These are phyloP conservation scores for Gomphus bonarii DNA, from an alignment of 1,284 basidiomycete species.

Conservation along the genomic window DNA sequence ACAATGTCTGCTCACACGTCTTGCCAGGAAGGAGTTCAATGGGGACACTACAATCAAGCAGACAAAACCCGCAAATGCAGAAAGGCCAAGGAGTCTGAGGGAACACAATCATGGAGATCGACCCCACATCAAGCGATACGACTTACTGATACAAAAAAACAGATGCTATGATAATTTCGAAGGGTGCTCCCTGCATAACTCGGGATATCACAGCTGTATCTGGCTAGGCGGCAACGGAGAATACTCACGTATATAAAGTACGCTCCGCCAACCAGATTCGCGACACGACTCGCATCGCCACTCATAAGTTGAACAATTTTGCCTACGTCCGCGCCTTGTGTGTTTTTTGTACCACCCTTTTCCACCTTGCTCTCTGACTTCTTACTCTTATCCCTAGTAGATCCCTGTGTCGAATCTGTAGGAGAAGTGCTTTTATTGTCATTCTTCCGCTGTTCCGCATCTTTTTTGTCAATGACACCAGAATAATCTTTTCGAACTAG, in stretches of 20 bases:
- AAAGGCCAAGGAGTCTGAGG: constrained; percentile 68
- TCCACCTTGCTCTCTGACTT: constrained; percentile 17
- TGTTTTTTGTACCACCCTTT: constrained; percentile 40
- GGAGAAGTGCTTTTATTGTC: not conserved
- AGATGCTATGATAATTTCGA: constrained; percentile 72
- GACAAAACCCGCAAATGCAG: constrained; percentile 79
- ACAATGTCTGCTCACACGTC: constrained; percentile 28
- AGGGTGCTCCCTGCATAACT: constrained; percentile 42
- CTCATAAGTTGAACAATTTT: constrained; percentile 78
- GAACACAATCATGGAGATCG: not conserved
- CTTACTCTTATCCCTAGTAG: not conserved
- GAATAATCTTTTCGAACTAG: constrained; percentile 78
- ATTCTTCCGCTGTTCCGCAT: constrained; percentile 29
- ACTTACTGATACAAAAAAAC: constrained; percentile 72
- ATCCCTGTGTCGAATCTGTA: not conserved
- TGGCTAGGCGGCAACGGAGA: not conserved
- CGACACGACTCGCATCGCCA: constrained; percentile 21
- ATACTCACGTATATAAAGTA: constrained; percentile 11
- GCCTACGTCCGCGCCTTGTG: constrained; percentile 60
- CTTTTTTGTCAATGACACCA: constrained; percentile 51
- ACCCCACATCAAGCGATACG: not conserved
- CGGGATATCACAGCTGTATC: not conserved
- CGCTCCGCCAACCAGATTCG: not conserved
- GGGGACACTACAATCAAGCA: constrained; percentile 69
- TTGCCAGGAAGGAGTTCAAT: constrained; percentile 55